phyloP scores from a whole-genome alignment of 345 rosid species.

The Excoecaria agallocha region DNA sequence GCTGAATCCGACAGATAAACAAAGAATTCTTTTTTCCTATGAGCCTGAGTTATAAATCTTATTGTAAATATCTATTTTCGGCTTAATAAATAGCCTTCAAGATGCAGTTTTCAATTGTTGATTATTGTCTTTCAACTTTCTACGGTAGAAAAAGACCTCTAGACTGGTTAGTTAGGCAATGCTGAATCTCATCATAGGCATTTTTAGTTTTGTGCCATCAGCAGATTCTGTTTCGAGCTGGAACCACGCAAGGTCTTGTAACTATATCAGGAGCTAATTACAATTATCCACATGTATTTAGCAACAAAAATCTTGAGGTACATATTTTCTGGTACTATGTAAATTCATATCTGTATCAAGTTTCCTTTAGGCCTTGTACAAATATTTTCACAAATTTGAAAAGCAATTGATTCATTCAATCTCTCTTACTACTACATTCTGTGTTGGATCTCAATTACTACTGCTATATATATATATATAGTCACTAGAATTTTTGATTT shows the following conservation, averaged over 20 bases:
- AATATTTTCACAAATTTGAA: not conserved
- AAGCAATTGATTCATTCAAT: constrained; percentile 14
- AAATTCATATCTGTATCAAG: not conserved
- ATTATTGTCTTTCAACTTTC: not conserved
- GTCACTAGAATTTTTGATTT: too few species aligned
- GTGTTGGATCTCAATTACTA: too few species aligned
- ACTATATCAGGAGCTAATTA: not conserved
- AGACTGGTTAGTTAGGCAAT: not conserved
- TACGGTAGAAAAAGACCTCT: not conserved
- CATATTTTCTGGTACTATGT: constrained; percentile 1
- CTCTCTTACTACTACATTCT: not conserved
- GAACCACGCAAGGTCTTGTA: not conserved
- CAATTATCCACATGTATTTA: too few species aligned
- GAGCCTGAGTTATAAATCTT: constrained; percentile 27
- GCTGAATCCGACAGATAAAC: constrained; percentile 82
- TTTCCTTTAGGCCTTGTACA: not conserved
- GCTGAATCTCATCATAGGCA: not conserved
- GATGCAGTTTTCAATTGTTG: not conserved
- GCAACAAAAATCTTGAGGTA: constrained; percentile 13
- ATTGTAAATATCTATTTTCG: constrained; percentile 8
- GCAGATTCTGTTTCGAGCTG: constrained; percentile 8
- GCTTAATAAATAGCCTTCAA: not conserved
- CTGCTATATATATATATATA: too few species aligned
- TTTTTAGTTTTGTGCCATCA: not conserved
- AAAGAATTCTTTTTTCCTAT: constrained; percentile 62